Base-by-base conservation (phyloP, 345 rosid genomes). In the Noccaea bulbosa region DNA sequence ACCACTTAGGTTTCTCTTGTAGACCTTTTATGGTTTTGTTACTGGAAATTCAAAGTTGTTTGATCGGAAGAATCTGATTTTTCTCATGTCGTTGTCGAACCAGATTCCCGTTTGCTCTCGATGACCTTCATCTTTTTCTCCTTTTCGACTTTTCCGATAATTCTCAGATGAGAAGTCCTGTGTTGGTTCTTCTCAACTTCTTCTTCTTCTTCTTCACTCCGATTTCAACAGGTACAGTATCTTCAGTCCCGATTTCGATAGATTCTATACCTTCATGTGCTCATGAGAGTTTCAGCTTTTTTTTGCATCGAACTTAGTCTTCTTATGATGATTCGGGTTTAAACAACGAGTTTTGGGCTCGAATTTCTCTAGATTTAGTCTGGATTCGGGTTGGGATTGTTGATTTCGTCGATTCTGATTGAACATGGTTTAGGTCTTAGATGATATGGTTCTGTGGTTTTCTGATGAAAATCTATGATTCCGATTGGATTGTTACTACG, bases 151-250 rank as follows among this genome's bases (percentile, higher is more conserved):
- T 68, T 11, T 51, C 16, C 46, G 53, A 62, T 37, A 62, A 61
- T 17, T 32, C 11, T 67, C 74, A 48, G 70, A 86, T 85, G 92
- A 78, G 71, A 75, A 80, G 79, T 62, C 66, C 69, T 70, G 32
- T 35, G 57, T 68, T 62, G 38, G 61, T 73, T 56, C 76, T 81
- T 65, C 59, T 76, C 63, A 59, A 78, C 56, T 44, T 65, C 63
- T 62, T 79, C 57, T 20, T 83, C 53, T 22, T 82, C 76, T 78
- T 78, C 75, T 80, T 73, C 76, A 67, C 35, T 80, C 74, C 73
- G 35, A 69, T 75, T 48, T 75, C 73, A 14, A 53, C 76, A 50
- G 96, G 96, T 92, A 85, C 71, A 5, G 80, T 83, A 46, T 40
- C 65, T 30, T 30, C 52, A 38, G 15, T 44, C 39, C 46, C 17